Percentiles rank a stretch among this genome's conserved stretches.
Evolutionary conservation across 768 basidiomycete genomes (phyloP).

Genomic region (Mycena filopes): DNA sequence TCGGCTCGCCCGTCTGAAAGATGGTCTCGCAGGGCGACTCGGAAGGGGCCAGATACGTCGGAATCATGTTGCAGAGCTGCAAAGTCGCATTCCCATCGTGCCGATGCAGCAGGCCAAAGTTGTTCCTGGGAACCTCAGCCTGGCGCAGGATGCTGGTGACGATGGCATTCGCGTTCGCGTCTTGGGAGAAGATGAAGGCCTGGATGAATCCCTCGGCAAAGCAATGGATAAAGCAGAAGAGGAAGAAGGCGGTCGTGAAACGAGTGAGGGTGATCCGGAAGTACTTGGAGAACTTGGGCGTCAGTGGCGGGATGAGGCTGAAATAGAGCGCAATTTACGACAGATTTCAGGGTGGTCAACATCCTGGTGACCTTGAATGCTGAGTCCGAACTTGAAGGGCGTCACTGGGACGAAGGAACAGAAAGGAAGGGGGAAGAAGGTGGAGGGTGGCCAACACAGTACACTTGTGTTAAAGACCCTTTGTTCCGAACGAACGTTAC

Average conservation of each 20-base stretch:
- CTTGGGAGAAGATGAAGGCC: constrained; percentile 42
- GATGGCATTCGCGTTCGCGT: constrained; percentile 37
- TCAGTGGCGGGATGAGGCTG: not conserved
- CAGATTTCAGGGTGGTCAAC: constrained; percentile 29
- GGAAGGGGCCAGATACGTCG: constrained; percentile 23
- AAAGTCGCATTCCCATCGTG: constrained; percentile 36
- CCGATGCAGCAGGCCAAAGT: constrained; percentile 38
- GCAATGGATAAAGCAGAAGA: constrained; percentile 43
- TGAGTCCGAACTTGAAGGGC: constrained; percentile 17
- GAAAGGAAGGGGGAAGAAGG: constrained; percentile 9
- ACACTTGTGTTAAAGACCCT: not conserved
- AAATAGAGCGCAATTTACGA: not conserved
- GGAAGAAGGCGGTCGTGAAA: constrained; percentile 43
- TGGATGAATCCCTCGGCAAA: constrained; percentile 46
- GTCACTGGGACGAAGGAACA: constrained; percentile 30
- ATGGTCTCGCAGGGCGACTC: constrained; percentile 15
- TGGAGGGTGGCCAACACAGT: not conserved
- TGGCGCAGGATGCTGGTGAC: constrained; percentile 36
- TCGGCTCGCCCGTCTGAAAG: constrained; percentile 18
- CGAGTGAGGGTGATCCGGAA: constrained; percentile 44
- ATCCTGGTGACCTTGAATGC: constrained; percentile 34
- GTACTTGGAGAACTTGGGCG: constrained; percentile 32
- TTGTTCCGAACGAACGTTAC: no score
- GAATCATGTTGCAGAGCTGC: constrained; percentile 42
- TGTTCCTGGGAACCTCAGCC: constrained; percentile 37